Evolutionary conservation across 1,139 yeast genomes (phyloP), one percentile per base, ranked within the genome.

Genomic region (Entelexis paramagnoliae): DNA sequence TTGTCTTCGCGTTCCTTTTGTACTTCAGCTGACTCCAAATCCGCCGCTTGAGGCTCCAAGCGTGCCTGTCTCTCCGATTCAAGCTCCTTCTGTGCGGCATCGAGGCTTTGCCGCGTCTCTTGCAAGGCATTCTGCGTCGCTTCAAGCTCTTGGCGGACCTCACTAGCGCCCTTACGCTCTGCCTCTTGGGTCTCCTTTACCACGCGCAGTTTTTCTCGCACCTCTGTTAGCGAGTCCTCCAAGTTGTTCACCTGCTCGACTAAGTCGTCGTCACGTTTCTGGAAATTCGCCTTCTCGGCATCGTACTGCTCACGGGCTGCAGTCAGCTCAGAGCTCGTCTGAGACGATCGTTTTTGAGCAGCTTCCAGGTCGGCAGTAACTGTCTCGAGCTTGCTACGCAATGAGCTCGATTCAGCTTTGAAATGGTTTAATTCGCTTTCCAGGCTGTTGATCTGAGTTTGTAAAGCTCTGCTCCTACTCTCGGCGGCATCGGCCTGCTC

Each of bases 191-290:
- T 19, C 29, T 42, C 46, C 10, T 42, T 22, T 8, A 28, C 11
- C 3, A 16, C 6, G 11, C 46, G 35, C 20, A 32, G 46, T 26
- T 44, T 44, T 17, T 33, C 47, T 9, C 42, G 43, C 14, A 51
- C 49, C 39, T 51, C 62, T 46, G 56, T 57, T 33, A 57, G 49
- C 43, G 57, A 52, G 32, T 54, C 58, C 35, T 60, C 57, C 14
- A 55, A 45, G n/a, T 51, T 48, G 17, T 47, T 50, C 35, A 56
- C 55, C 39, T 56, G 55, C 20, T 51, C 56, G 11, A 49, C 55
- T 13, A 53, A 48, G 29, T 53, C 52, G 14, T 48, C 56, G 34
- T 50, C 55, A n/a, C 55, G 52, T 16, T 51, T 47, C 34, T 42
- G 26, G 20, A 50, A 41, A 6, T 32, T 17, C 17, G 46, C 46